These are phyloP conservation scores for Colletotrichum sp. DNA, from an alignment of 2,329 filamentous ascomycete species.

Conservation along the genomic window DNA sequence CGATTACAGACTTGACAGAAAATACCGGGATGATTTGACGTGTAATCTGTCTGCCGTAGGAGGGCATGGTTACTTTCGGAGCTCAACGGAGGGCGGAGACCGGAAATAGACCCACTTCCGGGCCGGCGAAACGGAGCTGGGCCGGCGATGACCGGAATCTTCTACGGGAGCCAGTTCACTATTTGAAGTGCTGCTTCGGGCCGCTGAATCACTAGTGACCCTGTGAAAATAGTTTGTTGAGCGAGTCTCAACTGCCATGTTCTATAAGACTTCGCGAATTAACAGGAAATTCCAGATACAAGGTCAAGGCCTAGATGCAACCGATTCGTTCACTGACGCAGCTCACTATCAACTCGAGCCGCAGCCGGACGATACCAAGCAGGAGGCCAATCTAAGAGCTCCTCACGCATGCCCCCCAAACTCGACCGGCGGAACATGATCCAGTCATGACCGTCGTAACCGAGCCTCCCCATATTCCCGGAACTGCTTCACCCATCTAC, in stretches of 20 bases:
- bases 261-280: neutral
- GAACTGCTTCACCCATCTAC: neutral
- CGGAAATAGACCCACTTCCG: fast-evolving
- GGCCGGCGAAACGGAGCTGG: neutral
- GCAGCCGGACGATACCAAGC: fast-evolving
- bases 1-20: fast-evolving
- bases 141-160: neutral
- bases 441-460: neutral
- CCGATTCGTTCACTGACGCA: neutral
- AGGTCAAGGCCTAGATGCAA: neutral
- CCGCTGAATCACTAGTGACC: fast-evolving
- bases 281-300: neutral
- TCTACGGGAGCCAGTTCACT: fast-evolving
- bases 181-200: neutral
- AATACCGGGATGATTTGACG: neutral
- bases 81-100: fast-evolving
- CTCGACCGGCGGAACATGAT: fast-evolving
- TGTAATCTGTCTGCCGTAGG: fast-evolving
- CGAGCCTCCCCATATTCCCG: neutral
- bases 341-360: neutral
- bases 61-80: neutral
- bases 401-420: fast-evolving
- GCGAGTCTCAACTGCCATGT: fast-evolving
- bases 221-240: fast-evolving
- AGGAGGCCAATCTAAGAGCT: fast-evolving